A percentile compares a stretch with the other conserved stretches of the same genome.
phyloP scores from a whole-genome alignment of 2,329 filamentous ascomycete genomes.

The Fusarium mangiferae region DNA sequence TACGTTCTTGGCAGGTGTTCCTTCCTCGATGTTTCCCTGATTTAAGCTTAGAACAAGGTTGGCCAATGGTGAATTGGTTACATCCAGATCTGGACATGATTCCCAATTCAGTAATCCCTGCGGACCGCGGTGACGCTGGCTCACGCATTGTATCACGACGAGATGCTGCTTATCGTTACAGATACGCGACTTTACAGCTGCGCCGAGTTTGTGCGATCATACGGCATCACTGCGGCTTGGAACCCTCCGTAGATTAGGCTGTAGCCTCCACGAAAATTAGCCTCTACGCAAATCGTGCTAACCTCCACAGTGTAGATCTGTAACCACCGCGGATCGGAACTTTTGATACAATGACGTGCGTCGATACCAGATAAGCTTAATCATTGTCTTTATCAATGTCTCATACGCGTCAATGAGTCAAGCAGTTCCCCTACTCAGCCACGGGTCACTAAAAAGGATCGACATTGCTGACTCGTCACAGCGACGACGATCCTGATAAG shows the following conservation, averaged over 20 bases:
- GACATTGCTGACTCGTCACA: slow-evolving; percentile 23
- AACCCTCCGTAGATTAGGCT: not conserved
- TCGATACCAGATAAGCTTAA: slow-evolving; percentile 33
- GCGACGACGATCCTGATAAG: slow-evolving; percentile 33
- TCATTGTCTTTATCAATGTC: slow-evolving; percentile 27
- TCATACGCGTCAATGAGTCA: slow-evolving; percentile 36
- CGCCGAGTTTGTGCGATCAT: not conserved
- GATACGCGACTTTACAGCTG: not conserved
- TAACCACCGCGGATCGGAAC: not conserved
- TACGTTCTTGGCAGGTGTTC: not conserved
- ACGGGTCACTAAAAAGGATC: slow-evolving; percentile 16
- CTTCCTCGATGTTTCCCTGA: not conserved
- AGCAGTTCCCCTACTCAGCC: slow-evolving; percentile 1
- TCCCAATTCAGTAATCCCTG: not conserved
- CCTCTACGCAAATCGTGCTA: not conserved
- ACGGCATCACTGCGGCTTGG: not conserved
- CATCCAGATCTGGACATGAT: not conserved
- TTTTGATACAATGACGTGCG: not conserved
- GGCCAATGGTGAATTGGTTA: not conserved
- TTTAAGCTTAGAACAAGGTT: slow-evolving; percentile 8
- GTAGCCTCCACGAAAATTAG: not conserved
- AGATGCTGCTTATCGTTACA: not conserved
- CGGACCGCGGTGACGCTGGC: not conserved
- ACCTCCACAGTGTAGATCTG: not conserved
- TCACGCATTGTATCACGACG: not conserved